Evolutionary conservation across 805 yeast species (phyloP).

Genomic region (Cyberlindnera amylophila): DNA sequence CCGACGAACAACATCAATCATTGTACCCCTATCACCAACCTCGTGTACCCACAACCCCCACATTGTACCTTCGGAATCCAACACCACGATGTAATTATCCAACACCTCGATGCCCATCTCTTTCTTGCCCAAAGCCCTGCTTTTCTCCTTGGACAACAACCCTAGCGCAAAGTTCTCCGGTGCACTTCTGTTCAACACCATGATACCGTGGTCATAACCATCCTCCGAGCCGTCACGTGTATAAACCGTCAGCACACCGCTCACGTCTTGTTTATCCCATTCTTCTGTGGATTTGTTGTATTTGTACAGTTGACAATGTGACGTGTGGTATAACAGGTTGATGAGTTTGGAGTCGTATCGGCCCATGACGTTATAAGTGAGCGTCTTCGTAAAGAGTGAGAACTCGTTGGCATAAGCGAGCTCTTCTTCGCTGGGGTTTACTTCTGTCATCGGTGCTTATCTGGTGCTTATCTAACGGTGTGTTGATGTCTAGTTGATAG

Average conservation of each 20-base stretch:
- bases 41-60: slow-evolving; percentile 79
- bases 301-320: slow-evolving; percentile 70
- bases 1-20: slow-evolving; percentile 42
- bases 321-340: slow-evolving; percentile 62
- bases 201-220: slow-evolving; percentile 60
- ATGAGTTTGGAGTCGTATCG: slow-evolving; percentile 72
- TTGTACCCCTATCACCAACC: slow-evolving; percentile 57
- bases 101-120: slow-evolving; percentile 65
- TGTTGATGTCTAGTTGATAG: too few relatives aligned
- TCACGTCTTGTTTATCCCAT: slow-evolving; percentile 69
- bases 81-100: slow-evolving; percentile 65
- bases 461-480: too few relatives aligned
- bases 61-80: slow-evolving; percentile 63
- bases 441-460: background rate
- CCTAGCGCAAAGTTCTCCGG: slow-evolving; percentile 75
- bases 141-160: slow-evolving; percentile 51
- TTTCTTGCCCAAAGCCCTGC: slow-evolving; percentile 33
- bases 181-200: slow-evolving; percentile 61
- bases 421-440: slow-evolving; percentile 5
- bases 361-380: slow-evolving; percentile 72
- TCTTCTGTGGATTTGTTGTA: slow-evolving; percentile 46
- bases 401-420: slow-evolving; percentile 11
- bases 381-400: slow-evolving; percentile 62
- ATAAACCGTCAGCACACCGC: slow-evolving; percentile 68
- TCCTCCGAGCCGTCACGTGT: slow-evolving; percentile 41